A percentile compares a stretch with the other conserved stretches of the same genome.
Conservation (phyloP, 2,329 filamentous ascomycete species). For the Myriosclerotinia scirpicola region DNA sequence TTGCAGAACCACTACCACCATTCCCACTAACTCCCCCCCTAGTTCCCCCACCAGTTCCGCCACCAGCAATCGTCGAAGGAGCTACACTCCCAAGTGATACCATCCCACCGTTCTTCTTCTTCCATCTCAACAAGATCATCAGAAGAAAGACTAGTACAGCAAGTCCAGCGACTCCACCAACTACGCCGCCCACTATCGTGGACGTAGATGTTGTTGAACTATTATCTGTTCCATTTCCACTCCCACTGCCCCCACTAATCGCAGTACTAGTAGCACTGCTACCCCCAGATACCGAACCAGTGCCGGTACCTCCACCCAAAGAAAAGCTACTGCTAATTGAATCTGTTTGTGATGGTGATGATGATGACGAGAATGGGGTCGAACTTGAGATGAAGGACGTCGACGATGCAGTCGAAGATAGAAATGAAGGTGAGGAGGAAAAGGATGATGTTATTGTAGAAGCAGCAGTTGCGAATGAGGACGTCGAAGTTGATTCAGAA, state of each 20-base stretch:
- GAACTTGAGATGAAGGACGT: slow-evolving; percentile 18
- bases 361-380: slow-evolving; percentile 19
- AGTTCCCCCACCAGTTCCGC: slow-evolving; percentile 42
- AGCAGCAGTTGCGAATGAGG: slow-evolving; percentile 25
- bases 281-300: slow-evolving; percentile 20
- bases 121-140: slow-evolving; percentile 55
- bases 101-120: slow-evolving; percentile 49
- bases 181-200: slow-evolving; percentile 38
- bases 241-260: slow-evolving; percentile 27
- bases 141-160: slow-evolving; percentile 57
- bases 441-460: slow-evolving; percentile 22
- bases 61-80: slow-evolving; percentile 39
- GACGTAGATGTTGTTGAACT: slow-evolving; percentile 33
- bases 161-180: slow-evolving; percentile 52
- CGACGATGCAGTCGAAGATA: slow-evolving; percentile 22
- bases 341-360: slow-evolving; percentile 17
- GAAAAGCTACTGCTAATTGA: slow-evolving; percentile 22
- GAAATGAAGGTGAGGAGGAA: slow-evolving; percentile 12
- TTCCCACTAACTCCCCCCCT: slow-evolving; percentile 42
- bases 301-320: slow-evolving; percentile 24
- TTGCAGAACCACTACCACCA: slow-evolving; percentile 32
- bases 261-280: slow-evolving; percentile 29
- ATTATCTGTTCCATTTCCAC: slow-evolving; percentile 22
- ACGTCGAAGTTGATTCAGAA: slow-evolving; percentile 18
- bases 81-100: slow-evolving; percentile 44